A percentile compares a stretch with the other conserved stretches of the same genome.
Conservation (phyloP, 1,284 basidiomycete species). For the Gymnopus androsaceus region DNA sequence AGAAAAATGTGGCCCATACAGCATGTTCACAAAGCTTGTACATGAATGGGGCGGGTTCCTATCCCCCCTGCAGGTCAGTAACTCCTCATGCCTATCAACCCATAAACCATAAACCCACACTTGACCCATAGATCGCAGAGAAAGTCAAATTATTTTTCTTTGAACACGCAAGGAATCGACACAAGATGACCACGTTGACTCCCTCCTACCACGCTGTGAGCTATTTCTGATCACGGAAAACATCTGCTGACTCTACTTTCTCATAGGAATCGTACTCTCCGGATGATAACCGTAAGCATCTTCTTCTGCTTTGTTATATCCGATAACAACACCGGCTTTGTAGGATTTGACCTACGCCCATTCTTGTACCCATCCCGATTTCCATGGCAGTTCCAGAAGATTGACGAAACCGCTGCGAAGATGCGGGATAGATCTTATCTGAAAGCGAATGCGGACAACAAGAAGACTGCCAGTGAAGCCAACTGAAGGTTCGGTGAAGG, state of each 20-base stretch:
- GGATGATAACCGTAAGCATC: constrained; percentile 86
- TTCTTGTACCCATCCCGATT: constrained; percentile 96
- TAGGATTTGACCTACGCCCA: constrained; percentile 93
- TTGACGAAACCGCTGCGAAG: constrained; percentile 79
- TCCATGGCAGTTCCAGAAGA: constrained; percentile 95
- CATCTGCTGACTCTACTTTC: constrained; percentile 6
- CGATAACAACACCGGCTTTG: constrained; percentile 2
- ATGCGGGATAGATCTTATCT: constrained; percentile 71
- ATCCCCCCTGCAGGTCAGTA: constrained; percentile 74
- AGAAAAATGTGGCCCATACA: constrained; percentile 96
- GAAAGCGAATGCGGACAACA: constrained; percentile 27
- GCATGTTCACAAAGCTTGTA: constrained; percentile 92
- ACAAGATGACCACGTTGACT: constrained; percentile 99
- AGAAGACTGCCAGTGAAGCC: too few species aligned
- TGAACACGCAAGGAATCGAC: constrained; percentile 93
- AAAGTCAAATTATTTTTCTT: constrained; percentile 99
- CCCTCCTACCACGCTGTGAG: constrained; percentile 93
- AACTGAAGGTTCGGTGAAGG: constrained; percentile 29
- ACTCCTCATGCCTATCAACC: not conserved
- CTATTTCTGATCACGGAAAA: not conserved
- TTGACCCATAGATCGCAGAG: constrained; percentile 76
- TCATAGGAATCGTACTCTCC: constrained; percentile 89
- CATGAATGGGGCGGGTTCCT: constrained; percentile 88
- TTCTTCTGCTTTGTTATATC: not conserved
- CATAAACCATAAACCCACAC: not conserved